Base-by-base conservation (phyloP, 1,139 yeast genomes). In the Geotrichum candidum region DNA sequence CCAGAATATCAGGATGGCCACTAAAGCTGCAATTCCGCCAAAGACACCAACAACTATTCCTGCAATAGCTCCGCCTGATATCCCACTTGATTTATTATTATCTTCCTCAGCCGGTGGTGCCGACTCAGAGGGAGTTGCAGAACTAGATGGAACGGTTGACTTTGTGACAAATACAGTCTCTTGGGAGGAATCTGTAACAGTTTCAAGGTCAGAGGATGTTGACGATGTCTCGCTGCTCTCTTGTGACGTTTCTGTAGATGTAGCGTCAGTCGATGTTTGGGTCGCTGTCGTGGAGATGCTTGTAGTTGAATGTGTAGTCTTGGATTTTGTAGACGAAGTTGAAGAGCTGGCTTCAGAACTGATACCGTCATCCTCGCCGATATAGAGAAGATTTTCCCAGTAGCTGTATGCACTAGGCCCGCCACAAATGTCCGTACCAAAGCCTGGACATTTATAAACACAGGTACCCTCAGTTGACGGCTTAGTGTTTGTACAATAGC, bases 401-500 rank as follows among this genome's bases (percentile, higher is more conserved):
- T 68, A 66, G 66, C 60, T 51, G 60, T 61, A 68, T 29, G 66
- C 46, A 13, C 56, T 56, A 15, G 63, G 18, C 6, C 65, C 63
- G 18, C 66, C 65, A 15, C 65, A 65, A 18, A 53, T 57, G 29
- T 46, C 64, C 4, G 29, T 48, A 35, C 57, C 58, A 22, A 18
- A 63, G 15, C 62, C 65, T 18, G 54, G 65, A 53, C 94, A 87
- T 0, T 67, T 61, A 1, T 69, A 69, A 65, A 73, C 68, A 75
- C 94, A 87, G 38, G 66, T 67, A 13, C 66, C 68, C 56, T 58
- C 59, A 18, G 71, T 69, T 23, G 74, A 65, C 1, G 96, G 96
- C 23, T 78, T 70, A 0, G 76, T 66, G 64, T 76, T 70, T 64
- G 92, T 88, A 74, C 96, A 90, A 70, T 78, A 83, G 74, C 96